Percentiles rank a stretch among this genome's conserved stretches.
These are phyloP conservation scores for Microthlaspi erraticum DNA, from an alignment of 345 rosid species.

Conservation along the genomic window DNA sequence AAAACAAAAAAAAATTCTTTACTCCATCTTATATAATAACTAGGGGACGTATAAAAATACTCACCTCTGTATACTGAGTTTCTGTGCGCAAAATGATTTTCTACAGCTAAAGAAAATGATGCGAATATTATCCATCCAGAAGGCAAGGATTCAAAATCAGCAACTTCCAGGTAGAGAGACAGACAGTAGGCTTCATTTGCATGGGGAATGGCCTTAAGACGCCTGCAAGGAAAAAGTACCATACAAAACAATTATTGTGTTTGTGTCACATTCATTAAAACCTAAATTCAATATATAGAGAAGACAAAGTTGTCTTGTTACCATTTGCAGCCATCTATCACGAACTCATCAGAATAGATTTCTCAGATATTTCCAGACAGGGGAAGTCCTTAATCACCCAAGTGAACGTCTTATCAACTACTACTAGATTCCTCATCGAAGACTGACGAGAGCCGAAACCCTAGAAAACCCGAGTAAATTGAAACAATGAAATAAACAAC, in stretches of 20 bases:
- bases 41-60: not conserved
- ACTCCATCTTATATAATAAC: not conserved
- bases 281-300: too few species aligned
- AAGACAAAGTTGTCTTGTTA: too few species aligned
- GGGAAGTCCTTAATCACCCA: slow-evolving; percentile 21
- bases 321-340: not conserved
- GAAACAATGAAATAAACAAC: too few species aligned
- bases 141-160: slow-evolving; percentile 60
- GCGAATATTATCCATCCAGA: slow-evolving; percentile 77
- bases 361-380: not conserved
- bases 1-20: too few species aligned
- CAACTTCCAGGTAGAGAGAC: slow-evolving; percentile 74
- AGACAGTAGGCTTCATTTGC: slow-evolving; percentile 53
- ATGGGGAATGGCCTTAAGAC: slow-evolving; percentile 64
- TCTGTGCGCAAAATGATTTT: slow-evolving; percentile 59
- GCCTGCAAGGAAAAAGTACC: slow-evolving; percentile 46
- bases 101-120: slow-evolving; percentile 59
- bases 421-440: slow-evolving; percentile 14
- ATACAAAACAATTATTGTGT: not conserved
- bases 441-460: too few species aligned
- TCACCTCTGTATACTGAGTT: slow-evolving; percentile 27
- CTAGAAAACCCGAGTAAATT: too few species aligned
- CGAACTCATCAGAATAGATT: slow-evolving; percentile 6
- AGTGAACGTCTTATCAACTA: slow-evolving; percentile 11
- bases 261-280: too few species aligned